Evolutionary conservation across 2,329 filamentous ascomycete species (phyloP), one percentile per base, ranked within the genome.

Genomic region (Furcasterigmium sp.): DNA sequence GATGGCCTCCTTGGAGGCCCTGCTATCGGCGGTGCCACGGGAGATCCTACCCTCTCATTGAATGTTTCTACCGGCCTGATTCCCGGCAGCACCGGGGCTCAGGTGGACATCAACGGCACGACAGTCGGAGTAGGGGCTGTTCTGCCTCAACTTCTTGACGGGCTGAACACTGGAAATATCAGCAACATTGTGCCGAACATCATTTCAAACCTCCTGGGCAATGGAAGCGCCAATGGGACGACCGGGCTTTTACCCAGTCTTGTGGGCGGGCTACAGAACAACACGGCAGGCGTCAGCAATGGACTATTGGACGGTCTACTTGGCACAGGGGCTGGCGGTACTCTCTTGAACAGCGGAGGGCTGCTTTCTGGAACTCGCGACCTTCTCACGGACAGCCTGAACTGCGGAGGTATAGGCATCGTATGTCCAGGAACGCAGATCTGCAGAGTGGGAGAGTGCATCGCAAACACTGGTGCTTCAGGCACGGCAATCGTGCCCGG

Each of bases 311-410:
- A 40, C 7, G 15, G 28, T 17, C 18, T 40, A 10, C 26, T 40
- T 2, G 38, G 38, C 8, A 20, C 26, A 4, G 38, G 38, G 11
- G 26, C 38, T 8, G 38, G 38, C 10, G 26, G 26, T 8, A 21
- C 26, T 23, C 37, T 42, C 26, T 30, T 36, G 20, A 35, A 42
- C n/a, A 42, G 19, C 3, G 40, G 40, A 5, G 40, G 40, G 10
- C 21, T 42, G 9, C 40, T 42, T 15, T 35, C 20, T 7, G 30
- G 40, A 19, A 42, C 40, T 4, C 26, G 38, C 15, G 29, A 40
- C 18, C 38, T 40, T 8, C 15, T 30, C n/a, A 40, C 38, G 10
- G 38, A 40, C 28, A 32, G 26, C 14, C 38, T 40, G 7, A 40
- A 40, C 23, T 40, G 38, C 17, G 38, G 38, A 4, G n/a, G 26